Percentiles rank a stretch among this genome's conserved stretches.
These are phyloP conservation scores for Rhododendron molle DNA, from an alignment of 148 eudicot genomes.

Conservation along the genomic window DNA sequence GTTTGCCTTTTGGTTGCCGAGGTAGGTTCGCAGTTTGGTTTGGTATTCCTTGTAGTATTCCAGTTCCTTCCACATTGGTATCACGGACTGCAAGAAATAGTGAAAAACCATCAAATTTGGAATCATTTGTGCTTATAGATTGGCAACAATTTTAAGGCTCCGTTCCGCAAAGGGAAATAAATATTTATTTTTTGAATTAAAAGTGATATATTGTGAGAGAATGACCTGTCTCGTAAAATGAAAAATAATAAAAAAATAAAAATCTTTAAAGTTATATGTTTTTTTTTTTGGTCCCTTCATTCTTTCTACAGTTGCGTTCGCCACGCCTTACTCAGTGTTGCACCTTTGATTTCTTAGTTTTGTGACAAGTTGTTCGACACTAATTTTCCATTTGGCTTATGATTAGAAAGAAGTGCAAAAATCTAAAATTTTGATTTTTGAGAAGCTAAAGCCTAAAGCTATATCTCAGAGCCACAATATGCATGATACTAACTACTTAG, in stretches of 20 bases:
- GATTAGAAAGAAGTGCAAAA: no score
- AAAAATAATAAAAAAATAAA: no score
- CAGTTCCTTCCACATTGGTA: slow-evolving; percentile 34
- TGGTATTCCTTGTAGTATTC: slow-evolving; percentile 39
- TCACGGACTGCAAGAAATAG: slow-evolving; percentile 27
- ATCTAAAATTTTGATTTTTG: no score
- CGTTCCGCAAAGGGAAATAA: no score
- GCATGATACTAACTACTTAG: no score
- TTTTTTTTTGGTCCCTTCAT: no score
- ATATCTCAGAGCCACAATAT: not conserved
- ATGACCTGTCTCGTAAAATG: no score
- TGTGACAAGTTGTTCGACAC: not conserved
- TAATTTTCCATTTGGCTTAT: not conserved
- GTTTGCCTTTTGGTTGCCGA: slow-evolving; percentile 29
- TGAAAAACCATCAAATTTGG: not conserved
- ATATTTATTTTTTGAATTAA: no score
- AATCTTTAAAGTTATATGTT: no score
- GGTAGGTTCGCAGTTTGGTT: slow-evolving; percentile 19
- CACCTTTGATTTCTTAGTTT: not conserved
- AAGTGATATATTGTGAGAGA: no score
- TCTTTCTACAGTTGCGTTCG: not conserved
- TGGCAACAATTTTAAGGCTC: not conserved
- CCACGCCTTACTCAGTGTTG: no score
- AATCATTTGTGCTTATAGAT: not conserved
- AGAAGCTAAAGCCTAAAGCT: no score